Conservation (phyloP, 768 basidiomycete species). For the Xerocomellus intermedius region DNA sequence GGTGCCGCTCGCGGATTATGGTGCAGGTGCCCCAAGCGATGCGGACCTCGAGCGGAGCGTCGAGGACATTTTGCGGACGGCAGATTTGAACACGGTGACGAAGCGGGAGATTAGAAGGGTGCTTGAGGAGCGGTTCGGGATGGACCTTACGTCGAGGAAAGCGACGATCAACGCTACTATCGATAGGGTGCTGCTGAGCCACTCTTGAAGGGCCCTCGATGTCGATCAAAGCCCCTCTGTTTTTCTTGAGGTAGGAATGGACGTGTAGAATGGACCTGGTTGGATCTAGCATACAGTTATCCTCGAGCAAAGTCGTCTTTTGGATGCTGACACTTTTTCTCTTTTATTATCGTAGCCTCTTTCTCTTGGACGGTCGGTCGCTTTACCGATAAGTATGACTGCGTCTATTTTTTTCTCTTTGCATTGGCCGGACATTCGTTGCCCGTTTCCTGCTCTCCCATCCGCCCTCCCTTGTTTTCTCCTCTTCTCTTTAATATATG, state of each 20-base stretch:
- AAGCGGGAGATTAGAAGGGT: conserved; percentile 87
- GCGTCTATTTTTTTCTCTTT: neutral
- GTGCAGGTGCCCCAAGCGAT: conserved; percentile 55
- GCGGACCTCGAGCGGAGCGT: conserved; percentile 74
- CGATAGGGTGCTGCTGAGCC: conserved; percentile 63
- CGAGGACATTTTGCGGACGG: conserved; percentile 65
- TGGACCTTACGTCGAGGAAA: conserved; percentile 73
- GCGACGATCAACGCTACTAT: conserved; percentile 74
- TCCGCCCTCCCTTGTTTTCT: neutral
- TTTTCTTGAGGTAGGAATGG: conserved; percentile 4
- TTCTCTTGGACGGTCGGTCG: conserved; percentile 7
- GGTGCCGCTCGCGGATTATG: conserved; percentile 44
- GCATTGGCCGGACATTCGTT: conserved; percentile 15
- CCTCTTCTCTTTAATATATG: neutral
- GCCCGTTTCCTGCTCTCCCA: neutral
- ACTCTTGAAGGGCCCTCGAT: conserved; percentile 23
- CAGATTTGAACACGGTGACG: conserved; percentile 87
- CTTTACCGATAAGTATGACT: neutral
- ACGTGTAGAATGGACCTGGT: conserved; percentile 17
- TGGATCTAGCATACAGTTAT: conserved; percentile 23
- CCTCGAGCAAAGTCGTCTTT: conserved; percentile 3
- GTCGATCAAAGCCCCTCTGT: neutral
- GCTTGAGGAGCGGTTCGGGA: conserved; percentile 79
- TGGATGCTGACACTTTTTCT: conserved; percentile 15
- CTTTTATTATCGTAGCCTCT: conserved; percentile 1